Base-by-base conservation (phyloP, 2,329 filamentous ascomycete species). In the Xylaria sp. region DNA sequence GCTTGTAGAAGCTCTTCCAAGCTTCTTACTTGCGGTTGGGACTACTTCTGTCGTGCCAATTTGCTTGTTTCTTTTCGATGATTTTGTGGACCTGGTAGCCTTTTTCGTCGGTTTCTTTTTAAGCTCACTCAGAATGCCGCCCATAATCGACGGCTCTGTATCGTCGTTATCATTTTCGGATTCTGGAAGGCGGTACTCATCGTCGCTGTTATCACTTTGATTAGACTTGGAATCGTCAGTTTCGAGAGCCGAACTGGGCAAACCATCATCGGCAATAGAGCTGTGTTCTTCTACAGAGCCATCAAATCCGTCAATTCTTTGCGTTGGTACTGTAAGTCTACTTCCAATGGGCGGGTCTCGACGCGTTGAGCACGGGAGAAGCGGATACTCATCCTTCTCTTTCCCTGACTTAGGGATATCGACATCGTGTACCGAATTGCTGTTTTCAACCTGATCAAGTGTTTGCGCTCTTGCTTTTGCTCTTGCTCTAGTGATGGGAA, bases 151-250 rank as follows among this genome's bases (percentile, higher is more conserved):
- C 44, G 23, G 7, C 25, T 64, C 60, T 25, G 66, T 58, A 39
- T 44, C 20, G 34, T 34, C 34, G 48, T 9, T 15, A 18, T 62
- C 23, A 57, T 54, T 56, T 12, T 67, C 69, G 7, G 69, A 67
- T 52, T 51, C 54, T 13, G 69, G 31, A 57, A 71, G 56, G 34
- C 41, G 44, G 61, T 71, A 69, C 31, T 67, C 52, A 63, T 69
- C 58, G 13, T 71, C 52, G 5, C n/a, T 15, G 5, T 55, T 15
- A 20, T 55, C 46, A 41, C 51, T 54, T 48, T 3, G 6, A 8
- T 41, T 18, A 6, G 46, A 10, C 12, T 46, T 48, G 5, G 28
- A 4, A 28, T 1, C 15, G 9, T 44, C 56, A 12, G 18, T 7
- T 46, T 44, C 34, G 9, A 9, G 20, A 28, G 13, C 23, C 20